Conservation (phyloP, 1,284 basidiomycete genomes). For the Earliella scabrosa region DNA sequence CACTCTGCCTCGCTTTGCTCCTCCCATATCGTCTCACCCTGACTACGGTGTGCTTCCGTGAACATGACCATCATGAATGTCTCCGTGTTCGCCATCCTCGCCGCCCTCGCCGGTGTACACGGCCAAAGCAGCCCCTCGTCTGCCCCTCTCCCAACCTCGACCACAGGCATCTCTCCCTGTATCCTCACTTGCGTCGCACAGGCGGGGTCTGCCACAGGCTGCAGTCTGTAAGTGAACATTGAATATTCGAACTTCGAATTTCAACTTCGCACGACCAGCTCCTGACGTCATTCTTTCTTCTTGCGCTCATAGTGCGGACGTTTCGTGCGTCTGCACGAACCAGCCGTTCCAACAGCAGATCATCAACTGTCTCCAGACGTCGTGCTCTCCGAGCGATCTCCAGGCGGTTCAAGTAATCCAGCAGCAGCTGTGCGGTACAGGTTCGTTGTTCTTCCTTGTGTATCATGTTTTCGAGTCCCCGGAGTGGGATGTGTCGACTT, state of each 20-base stretch:
- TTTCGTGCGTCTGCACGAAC: conserved; percentile 34
- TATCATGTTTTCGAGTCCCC: too few relatives aligned
- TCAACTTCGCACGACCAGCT: too few relatives aligned
- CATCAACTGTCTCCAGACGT: conserved; percentile 22
- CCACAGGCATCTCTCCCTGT: conserved; percentile 26
- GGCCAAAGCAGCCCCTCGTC: conserved; percentile 21
- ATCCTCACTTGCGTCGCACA: conserved; percentile 24
- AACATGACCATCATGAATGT: too few relatives aligned
- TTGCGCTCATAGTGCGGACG: conserved; percentile 28
- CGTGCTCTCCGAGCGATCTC: conserved; percentile 28
- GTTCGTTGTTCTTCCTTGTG: conserved; percentile 27
- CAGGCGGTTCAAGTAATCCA: conserved; percentile 27
- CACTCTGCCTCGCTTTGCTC: too few relatives aligned
- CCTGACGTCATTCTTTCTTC: background rate
- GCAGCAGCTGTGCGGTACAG: conserved; percentile 29
- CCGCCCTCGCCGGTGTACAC: conserved; percentile 22
- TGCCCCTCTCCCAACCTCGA: conserved; percentile 20
- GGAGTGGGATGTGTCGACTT: too few relatives aligned
- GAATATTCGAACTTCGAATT: background rate
- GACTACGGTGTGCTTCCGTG: too few relatives aligned
- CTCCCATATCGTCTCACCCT: too few relatives aligned
- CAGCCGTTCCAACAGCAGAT: conserved; percentile 27
- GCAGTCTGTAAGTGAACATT: conserved; percentile 26
- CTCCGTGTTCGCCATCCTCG: conserved; percentile 21
- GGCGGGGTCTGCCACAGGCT: conserved; percentile 21